Conservation (phyloP, 768 basidiomycete genomes). For the Suillus variegatus region DNA sequence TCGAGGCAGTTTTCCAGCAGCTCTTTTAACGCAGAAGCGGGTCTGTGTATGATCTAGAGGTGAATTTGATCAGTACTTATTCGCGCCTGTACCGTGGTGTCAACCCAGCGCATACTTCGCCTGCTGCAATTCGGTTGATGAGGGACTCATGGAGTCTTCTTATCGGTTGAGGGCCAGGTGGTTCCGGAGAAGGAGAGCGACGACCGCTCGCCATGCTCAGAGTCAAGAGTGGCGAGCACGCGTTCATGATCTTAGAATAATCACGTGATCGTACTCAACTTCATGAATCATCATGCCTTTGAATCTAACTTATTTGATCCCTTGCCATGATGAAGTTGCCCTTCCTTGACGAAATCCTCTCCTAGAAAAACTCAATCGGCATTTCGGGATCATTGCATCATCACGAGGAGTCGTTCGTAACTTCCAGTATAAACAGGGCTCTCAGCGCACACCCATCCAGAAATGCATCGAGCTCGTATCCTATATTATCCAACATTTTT, state of each 20-base stretch:
- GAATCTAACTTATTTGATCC: too few species aligned
- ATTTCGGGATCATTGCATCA: too few species aligned
- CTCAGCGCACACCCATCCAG: too few species aligned
- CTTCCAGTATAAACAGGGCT: too few species aligned
- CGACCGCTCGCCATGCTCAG: not conserved
- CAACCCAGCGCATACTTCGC: slow-evolving; percentile 45
- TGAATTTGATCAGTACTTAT: slow-evolving; percentile 20
- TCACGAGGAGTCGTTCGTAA: too few species aligned
- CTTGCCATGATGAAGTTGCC: too few species aligned
- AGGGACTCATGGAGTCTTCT: slow-evolving; percentile 77
- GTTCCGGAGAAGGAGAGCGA: slow-evolving; percentile 17
- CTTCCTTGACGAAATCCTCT: too few species aligned
- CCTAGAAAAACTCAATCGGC: too few species aligned
- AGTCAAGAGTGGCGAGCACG: not conserved
- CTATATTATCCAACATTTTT: too few species aligned
- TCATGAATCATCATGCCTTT: too few species aligned
- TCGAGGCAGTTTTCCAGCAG: slow-evolving; percentile 95
- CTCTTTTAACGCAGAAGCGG: slow-evolving; percentile 95
- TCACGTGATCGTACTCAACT: not conserved
- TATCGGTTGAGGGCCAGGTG: slow-evolving; percentile 61
- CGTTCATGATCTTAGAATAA: not conserved
- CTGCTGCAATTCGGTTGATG: slow-evolving; percentile 90
- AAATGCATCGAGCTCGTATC: too few species aligned
- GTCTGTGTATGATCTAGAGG: slow-evolving; percentile 79
- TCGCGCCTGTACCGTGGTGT: not conserved